A percentile compares a stretch with the other conserved stretches of the same genome.
Conservation (phyloP, 306 rosid genomes). For the Cicer cuneatum region DNA sequence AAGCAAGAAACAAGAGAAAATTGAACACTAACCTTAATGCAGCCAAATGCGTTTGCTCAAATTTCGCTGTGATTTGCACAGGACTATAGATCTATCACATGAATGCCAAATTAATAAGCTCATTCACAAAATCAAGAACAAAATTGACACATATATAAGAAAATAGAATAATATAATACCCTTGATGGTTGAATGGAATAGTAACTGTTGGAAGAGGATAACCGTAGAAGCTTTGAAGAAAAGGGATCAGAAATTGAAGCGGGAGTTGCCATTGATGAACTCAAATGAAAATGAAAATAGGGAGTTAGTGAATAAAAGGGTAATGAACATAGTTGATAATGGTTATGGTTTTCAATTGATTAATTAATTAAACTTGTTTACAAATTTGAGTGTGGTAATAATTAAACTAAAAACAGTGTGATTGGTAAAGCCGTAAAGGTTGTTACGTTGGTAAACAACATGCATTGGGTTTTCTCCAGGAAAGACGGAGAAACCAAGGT, state of each 20-base stretch:
- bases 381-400: not conserved
- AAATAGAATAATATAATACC: slow-evolving; percentile 46
- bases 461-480: slow-evolving; percentile 61
- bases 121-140: slow-evolving; percentile 25
- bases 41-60: slow-evolving; percentile 52
- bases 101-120: slow-evolving; percentile 15
- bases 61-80: slow-evolving; percentile 48
- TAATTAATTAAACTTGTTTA: not conserved
- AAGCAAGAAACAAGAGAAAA: slow-evolving; percentile 20
- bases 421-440: slow-evolving; percentile 53
- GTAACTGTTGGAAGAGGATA: slow-evolving; percentile 39
- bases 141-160: not conserved
- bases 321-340: slow-evolving; percentile 30
- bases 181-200: slow-evolving; percentile 28
- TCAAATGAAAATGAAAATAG: not conserved
- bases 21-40: slow-evolving; percentile 54
- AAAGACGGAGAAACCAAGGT: slow-evolving; percentile 96
- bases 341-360: not conserved
- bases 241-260: slow-evolving; percentile 51
- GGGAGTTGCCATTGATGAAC: slow-evolving; percentile 68
- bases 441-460: slow-evolving; percentile 57
- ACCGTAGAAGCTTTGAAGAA: slow-evolving; percentile 35
- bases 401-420: not conserved
- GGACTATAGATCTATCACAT: slow-evolving; percentile 61
- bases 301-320: slow-evolving; percentile 38